phyloP scores from a whole-genome alignment of 805 yeast genomes.

The Ogataea glucozyma region DNA sequence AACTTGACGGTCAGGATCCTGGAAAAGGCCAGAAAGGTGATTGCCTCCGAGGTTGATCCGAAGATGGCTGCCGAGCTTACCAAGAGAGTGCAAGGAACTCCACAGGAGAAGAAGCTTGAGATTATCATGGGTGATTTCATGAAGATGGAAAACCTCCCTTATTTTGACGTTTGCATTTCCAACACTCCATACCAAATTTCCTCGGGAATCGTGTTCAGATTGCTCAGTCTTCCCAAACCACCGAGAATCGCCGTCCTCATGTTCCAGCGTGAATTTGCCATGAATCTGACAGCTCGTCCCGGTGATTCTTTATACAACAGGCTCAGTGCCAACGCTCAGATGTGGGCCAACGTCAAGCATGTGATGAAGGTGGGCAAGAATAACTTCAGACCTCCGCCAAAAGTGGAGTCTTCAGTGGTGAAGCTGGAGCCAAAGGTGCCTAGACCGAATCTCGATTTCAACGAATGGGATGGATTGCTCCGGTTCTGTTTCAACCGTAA shows the following conservation, averaged over 20 bases:
- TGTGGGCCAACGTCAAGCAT: slow-evolving; percentile 99
- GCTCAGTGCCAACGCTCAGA: slow-evolving; percentile 93
- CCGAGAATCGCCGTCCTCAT: slow-evolving; percentile 93
- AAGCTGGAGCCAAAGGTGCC: slow-evolving; percentile 90
- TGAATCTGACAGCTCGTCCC: slow-evolving; percentile 90
- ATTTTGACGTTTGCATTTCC: slow-evolving; percentile 93
- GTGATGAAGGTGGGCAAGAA: slow-evolving; percentile 98
- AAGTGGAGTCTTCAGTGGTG: slow-evolving; percentile 96
- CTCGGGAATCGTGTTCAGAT: slow-evolving; percentile 91
- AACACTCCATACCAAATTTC: slow-evolving; percentile 98
- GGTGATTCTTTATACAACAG: slow-evolving; percentile 95
- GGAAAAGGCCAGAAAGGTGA: slow-evolving; percentile 90
- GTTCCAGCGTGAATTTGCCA: slow-evolving; percentile 97
- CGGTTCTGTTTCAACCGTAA: slow-evolving; percentile 91
- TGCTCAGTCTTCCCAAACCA: slow-evolving; percentile 87
- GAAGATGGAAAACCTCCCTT: slow-evolving; percentile 85
- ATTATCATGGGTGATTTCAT: slow-evolving; percentile 93
- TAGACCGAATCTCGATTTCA: slow-evolving; percentile 88
- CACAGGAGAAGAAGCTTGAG: slow-evolving; percentile 86
- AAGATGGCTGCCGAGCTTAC: slow-evolving; percentile 99
- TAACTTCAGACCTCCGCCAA: slow-evolving; percentile 97
- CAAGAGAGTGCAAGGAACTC: slow-evolving; percentile 97
- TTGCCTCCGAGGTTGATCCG: slow-evolving; percentile 99
- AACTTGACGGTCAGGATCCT: slow-evolving; percentile 89
- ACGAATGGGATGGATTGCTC: slow-evolving; percentile 96